Base-by-base conservation (phyloP, 208 protist species). In the Wallacemonas sp. region DNA sequence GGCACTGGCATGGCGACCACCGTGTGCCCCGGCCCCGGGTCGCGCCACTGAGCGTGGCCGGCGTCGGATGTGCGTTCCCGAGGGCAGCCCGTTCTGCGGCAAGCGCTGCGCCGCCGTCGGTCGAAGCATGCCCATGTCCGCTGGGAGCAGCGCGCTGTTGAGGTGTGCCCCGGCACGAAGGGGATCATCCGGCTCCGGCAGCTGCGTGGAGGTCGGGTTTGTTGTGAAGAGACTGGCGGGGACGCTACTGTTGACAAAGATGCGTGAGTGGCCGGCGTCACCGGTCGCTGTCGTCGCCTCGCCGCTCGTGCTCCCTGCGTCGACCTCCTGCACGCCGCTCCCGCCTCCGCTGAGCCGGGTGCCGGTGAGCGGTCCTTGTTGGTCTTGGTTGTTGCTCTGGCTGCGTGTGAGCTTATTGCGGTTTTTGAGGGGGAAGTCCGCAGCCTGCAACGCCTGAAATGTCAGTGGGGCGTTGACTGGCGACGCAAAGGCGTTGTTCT, bases 11-110 rank as follows among this genome's bases (percentile, higher is more conserved):
- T 46, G 25, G 16, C 22, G 48, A 16, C 22, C 7, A 18, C 31
- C 48, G 39, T 29, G 26, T 29, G 36, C 11, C 2, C 26, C 54
- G 7, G 39, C 63, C 61, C 23, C 57, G 29, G 16, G 57, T 5
- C 70, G 74, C 11, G 70, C 73, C 22, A 83, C 76, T 4, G 86
- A 91, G 41, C 75, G 87, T 11, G 84, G 87, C 0, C 85, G 80
- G 22, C 91, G 81, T 22, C 79, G 72, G 44, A 92, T 92, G 65
- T 91, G 85, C n/a, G 84, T 82, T 39, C 86, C 87, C 22, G 87
- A 93, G 18, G 84, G 70, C 36, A 90, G 65, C 3, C 72, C 66
- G 33, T 81, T 48, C 49, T 41, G 29, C 18, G 39, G 64, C 23
- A 63, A 20, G 16, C 68, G 48, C 32, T 74, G 65, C 31, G 71